These are phyloP conservation scores for Dryadomyces quercivorus DNA, from an alignment of 2,329 filamentous ascomycete genomes.

Conservation along the genomic window DNA sequence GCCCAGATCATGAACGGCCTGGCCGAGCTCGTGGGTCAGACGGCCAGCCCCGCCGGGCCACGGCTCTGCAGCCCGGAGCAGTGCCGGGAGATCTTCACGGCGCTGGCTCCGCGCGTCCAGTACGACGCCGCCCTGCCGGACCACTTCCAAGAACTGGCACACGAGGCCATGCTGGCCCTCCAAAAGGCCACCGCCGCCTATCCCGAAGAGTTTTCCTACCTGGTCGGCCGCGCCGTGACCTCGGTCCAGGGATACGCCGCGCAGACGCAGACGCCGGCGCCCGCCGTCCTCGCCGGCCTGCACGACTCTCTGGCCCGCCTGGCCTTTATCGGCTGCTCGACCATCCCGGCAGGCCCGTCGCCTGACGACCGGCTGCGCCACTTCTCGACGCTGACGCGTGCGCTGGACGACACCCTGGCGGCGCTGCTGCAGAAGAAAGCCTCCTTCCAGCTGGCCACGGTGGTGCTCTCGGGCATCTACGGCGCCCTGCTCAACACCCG, in stretches of 20 bases:
- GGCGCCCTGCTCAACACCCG: slow-evolving; percentile 18
- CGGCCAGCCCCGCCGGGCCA: slow-evolving; percentile 13
- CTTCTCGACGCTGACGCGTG: slow-evolving; percentile 12
- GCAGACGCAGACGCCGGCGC: neutral
- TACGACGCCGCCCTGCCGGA: neutral
- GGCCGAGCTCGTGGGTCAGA: slow-evolving; percentile 31
- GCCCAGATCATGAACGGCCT: slow-evolving; percentile 31
- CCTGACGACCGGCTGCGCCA: slow-evolving; percentile 9
- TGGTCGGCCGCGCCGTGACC: slow-evolving; percentile 1
- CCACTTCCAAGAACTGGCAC: slow-evolving; percentile 4
- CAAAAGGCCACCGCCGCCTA: slow-evolving; percentile 6
- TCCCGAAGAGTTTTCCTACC: slow-evolving; percentile 6
- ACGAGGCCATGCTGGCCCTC: slow-evolving; percentile 10
- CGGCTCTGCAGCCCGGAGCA: slow-evolving; percentile 23
- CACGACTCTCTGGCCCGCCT: slow-evolving; percentile 30
- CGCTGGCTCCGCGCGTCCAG: slow-evolving; percentile 7
- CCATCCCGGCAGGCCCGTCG: slow-evolving; percentile 15
- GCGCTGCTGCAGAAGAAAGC: slow-evolving; percentile 21
- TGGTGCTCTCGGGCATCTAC: slow-evolving; percentile 24
- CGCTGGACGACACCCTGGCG: slow-evolving; percentile 20
- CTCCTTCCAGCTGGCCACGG: slow-evolving; percentile 23
- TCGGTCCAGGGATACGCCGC: neutral
- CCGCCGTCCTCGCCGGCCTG: slow-evolving; percentile 13
- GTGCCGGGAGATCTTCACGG: slow-evolving; percentile 13
- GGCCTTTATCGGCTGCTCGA: slow-evolving; percentile 36